Evolutionary conservation across 371 early-diverging fungal species (phyloP), one percentile per base, ranked within the genome.

Genomic region (Rhizopus delemar): DNA sequence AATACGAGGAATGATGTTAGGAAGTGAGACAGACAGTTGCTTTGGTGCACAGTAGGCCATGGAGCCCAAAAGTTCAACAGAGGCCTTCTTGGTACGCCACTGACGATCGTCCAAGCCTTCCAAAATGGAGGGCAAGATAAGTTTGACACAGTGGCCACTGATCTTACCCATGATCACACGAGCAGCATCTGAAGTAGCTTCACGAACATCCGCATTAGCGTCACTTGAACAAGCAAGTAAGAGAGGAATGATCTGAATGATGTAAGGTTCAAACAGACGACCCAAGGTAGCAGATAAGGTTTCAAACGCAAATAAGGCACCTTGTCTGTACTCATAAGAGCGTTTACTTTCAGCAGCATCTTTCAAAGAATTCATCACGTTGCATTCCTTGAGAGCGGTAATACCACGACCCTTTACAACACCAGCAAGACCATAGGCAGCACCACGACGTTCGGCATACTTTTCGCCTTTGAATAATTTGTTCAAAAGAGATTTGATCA

Each of bases 1-100:
- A 55, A 98, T 83, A 46, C 90, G 85, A 13, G 98, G 99, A 53
- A 98, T 89, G 39, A 97, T 90, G 5, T 86, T 88, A 4, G 99
- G 99, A 56, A 98, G 81, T 31, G 91, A 87, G 13, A 92, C 80
- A 4, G 93, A 87, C 15, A 98, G 81, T 72, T 97, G 98, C 68
- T 93, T 93, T n/a, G 98, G 97, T 5, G 96, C 97, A 68, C 95
- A 88, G 71, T 85, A 95, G 0, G 98, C 96, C 94, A 96, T 98
- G 4, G 94, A 80, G 48, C 95, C 95, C 60, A 98, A 77, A n/a
- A 97, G 83, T 68, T 98, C 98, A 46, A 97, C 91, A 9, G 91
- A 89, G 36, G 95, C 99, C 62, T 90, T 91, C 80, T 98, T 98
- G 22, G 97, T 93, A 61, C 99, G 88, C 97, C 97, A 98, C 63